Conservation (phyloP, 805 yeast genomes). For the Jamesozyma hellenica region DNA sequence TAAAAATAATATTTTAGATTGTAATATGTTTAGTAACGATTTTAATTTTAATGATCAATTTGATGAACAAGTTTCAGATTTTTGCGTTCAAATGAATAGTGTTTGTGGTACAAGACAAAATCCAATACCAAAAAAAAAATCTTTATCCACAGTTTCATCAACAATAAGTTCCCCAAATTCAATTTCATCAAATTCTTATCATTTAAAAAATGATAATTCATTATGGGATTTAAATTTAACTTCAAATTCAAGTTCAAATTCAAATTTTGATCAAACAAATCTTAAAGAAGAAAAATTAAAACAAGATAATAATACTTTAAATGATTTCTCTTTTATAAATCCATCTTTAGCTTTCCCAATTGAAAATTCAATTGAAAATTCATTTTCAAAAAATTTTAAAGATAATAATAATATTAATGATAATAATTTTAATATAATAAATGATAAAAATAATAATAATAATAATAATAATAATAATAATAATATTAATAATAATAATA, state of each 20-base stretch:
- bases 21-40: conserved; percentile 17
- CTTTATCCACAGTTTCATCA: neutral
- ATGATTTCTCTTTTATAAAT: conserved; percentile 20
- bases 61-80: conserved; percentile 62
- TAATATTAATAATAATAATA: no score
- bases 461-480: neutral
- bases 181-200: neutral
- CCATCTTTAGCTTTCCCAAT: conserved; percentile 25
- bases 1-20: conserved; percentile 3
- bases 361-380: conserved; percentile 9
- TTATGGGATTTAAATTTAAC: conserved; percentile 7
- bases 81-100: conserved; percentile 64
- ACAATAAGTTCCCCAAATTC: neutral
- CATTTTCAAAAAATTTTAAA: no score
- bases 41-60: conserved; percentile 37
- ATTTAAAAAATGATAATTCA: conserved; percentile 1
- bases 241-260: conserved; percentile 3
- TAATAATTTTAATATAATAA: no score
- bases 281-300: conserved; percentile 1
- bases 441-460: neutral
- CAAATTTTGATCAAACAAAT: conserved; percentile 14
- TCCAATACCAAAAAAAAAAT: conserved; percentile 45
- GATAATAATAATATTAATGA: no score
- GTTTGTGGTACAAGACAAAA: conserved; percentile 73
- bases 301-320: neutral